Conservation (phyloP, 1,139 yeast genomes). For the Yamadazyma atlantica region DNA sequence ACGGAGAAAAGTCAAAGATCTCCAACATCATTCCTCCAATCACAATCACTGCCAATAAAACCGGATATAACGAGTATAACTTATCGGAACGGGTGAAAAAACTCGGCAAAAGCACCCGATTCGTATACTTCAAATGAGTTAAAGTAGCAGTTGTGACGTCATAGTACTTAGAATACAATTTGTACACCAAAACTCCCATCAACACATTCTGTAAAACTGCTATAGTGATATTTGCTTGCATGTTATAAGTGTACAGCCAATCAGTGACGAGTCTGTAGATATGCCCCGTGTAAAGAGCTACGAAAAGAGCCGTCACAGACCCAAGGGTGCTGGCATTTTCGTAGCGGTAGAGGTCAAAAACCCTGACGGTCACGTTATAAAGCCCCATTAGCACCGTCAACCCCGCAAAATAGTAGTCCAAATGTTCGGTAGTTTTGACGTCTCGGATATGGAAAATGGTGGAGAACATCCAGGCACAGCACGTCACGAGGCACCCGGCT, state of each 20-base stretch:
- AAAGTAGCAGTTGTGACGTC: constrained; percentile 13
- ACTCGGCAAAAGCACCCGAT: constrained; percentile 27
- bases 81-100: constrained; percentile 41
- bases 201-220: constrained; percentile 69
- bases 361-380: constrained; percentile 62
- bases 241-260: constrained; percentile 93
- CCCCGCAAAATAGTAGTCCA: constrained; percentile 94
- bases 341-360: constrained; percentile 26
- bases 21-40: constrained; percentile 81
- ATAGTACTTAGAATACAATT: constrained; percentile 35
- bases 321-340: constrained; percentile 15
- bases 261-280: constrained; percentile 63
- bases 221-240: constrained; percentile 81
- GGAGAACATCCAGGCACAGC: constrained; percentile 87
- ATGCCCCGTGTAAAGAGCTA: constrained; percentile 58
- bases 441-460: constrained; percentile 89
- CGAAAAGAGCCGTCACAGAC: constrained; percentile 42
- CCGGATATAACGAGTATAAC: constrained; percentile 42
- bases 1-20: constrained; percentile 83
- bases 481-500: constrained; percentile 53
- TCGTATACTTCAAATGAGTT: constrained; percentile 28
- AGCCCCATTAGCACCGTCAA: constrained; percentile 79
- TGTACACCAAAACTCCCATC: constrained; percentile 27
- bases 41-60: constrained; percentile 50
- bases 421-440: constrained; percentile 69